These are phyloP conservation scores for Euphorbia celastroides DNA, from an alignment of 441 rosid species.

Conservation along the genomic window DNA sequence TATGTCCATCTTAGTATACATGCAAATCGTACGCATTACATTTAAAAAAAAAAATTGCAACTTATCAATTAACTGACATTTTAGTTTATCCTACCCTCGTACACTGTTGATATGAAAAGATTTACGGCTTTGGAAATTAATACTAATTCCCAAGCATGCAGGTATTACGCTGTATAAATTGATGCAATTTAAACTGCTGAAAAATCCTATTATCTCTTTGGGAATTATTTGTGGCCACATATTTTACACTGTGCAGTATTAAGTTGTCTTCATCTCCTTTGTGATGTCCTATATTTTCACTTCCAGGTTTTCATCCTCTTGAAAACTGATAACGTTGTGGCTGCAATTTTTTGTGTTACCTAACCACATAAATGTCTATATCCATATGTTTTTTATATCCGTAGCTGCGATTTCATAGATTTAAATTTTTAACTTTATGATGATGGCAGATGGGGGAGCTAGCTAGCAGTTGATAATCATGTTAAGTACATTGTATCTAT, in stretches of 20 bases:
- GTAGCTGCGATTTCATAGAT: background rate
- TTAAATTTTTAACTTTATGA: background rate
- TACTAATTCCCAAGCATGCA: background rate
- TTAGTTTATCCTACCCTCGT: background rate
- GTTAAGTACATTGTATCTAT: slow-evolving; percentile 28
- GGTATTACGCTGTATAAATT: no score
- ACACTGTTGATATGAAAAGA: background rate
- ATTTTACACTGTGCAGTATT: no score
- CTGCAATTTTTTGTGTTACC: no score
- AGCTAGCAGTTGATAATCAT: slow-evolving; percentile 19
- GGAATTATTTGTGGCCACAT: no score
- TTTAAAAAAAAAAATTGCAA: background rate
- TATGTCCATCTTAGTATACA: background rate
- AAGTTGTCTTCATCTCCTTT: no score
- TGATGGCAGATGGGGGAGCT: slow-evolving; percentile 15
- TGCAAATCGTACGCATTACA: background rate
- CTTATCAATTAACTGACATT: background rate
- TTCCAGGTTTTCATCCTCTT: no score
- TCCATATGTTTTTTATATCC: no score
- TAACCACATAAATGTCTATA: no score
- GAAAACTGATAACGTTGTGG: no score
- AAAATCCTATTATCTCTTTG: no score
- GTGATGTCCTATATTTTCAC: no score
- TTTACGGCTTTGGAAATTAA: background rate
- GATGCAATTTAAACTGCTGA: no score